Conservation (phyloP, 441 rosid genomes). For the Geranium incanum region DNA sequence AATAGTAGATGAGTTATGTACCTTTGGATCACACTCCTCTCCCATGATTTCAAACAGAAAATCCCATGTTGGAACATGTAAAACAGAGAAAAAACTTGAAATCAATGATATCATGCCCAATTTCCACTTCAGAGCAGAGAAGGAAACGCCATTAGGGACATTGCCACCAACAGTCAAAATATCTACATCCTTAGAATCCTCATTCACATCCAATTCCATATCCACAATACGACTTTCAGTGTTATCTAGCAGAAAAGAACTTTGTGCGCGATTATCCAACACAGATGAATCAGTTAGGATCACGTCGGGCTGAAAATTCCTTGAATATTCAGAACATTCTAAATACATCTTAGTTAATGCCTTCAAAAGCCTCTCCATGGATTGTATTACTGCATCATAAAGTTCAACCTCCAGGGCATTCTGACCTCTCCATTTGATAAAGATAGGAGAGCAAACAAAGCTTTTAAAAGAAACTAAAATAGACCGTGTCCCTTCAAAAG, state of each 20-base stretch:
- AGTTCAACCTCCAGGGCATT: slow-evolving; percentile 32
- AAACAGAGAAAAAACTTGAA: slow-evolving; percentile 57
- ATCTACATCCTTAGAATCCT: slow-evolving; percentile 55
- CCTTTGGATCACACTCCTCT: slow-evolving; percentile 67
- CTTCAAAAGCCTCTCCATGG: slow-evolving; percentile 62
- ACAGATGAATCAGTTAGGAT: slow-evolving; percentile 26
- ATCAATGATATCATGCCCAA: slow-evolving; percentile 69
- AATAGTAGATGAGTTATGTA: slow-evolving; percentile 24
- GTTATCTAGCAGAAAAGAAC: slow-evolving; percentile 23
- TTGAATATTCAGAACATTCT: slow-evolving; percentile 41
- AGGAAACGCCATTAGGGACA: slow-evolving; percentile 35
- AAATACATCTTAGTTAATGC: slow-evolving; percentile 49
- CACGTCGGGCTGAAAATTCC: slow-evolving; percentile 36
- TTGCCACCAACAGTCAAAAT: slow-evolving; percentile 44
- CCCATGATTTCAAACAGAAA: slow-evolving; percentile 50
- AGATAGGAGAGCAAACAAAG: slow-evolving; percentile 54
- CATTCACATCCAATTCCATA: slow-evolving; percentile 72
- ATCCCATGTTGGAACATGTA: slow-evolving; percentile 59
- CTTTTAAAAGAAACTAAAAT: slow-evolving; percentile 56
- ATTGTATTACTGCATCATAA: slow-evolving; percentile 37
- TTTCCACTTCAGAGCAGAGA: slow-evolving; percentile 65
- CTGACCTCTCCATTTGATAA: slow-evolving; percentile 38
- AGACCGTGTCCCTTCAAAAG: slow-evolving; percentile 38
- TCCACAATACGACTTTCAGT: slow-evolving; percentile 59
- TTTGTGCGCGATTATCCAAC: slow-evolving; percentile 34